Percentiles rank a stretch among this genome's conserved stretches.
Conservation (phyloP, 2,329 filamentous ascomycete genomes). For the Ceratocystiopsis minuta region DNA sequence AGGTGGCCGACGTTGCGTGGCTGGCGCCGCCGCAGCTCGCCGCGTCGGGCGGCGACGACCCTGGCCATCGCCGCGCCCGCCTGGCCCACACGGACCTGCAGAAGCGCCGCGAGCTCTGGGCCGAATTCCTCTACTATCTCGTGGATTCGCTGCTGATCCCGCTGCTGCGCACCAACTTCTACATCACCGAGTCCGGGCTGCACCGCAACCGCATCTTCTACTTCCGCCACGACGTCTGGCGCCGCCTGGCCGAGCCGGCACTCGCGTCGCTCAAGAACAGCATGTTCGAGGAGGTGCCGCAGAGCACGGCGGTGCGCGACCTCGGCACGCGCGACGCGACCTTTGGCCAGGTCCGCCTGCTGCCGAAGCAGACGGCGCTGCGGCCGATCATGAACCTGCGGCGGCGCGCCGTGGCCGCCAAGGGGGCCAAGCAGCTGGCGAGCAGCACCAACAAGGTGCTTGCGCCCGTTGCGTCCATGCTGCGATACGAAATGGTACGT, state of each 20-base stretch:
- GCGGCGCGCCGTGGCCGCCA: slow-evolving; percentile 36
- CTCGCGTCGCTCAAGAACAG: slow-evolving; percentile 45
- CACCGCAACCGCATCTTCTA: slow-evolving; percentile 75
- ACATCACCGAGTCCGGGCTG: slow-evolving; percentile 76
- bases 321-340: slow-evolving; percentile 49
- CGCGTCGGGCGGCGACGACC: slow-evolving; percentile 17
- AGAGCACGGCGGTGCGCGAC: slow-evolving; percentile 34
- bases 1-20: slow-evolving; percentile 58
- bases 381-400: slow-evolving; percentile 79
- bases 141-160: slow-evolving; percentile 88
- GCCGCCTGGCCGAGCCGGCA: slow-evolving; percentile 53
- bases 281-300: slow-evolving; percentile 64
- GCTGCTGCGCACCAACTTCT: slow-evolving; percentile 72
- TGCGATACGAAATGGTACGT: slow-evolving; percentile 60
- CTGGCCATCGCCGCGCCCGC: slow-evolving; percentile 23
- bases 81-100: slow-evolving; percentile 50
- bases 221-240: slow-evolving; percentile 90
- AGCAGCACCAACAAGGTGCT: slow-evolving; percentile 33
- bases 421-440: slow-evolving; percentile 14
- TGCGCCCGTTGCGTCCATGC: slow-evolving; percentile 53
- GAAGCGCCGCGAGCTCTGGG: slow-evolving; percentile 63
- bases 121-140: slow-evolving; percentile 78
- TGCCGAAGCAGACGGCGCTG: slow-evolving; percentile 63
- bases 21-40: slow-evolving; percentile 39
- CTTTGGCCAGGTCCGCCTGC: slow-evolving; percentile 58